Percentiles rank a stretch among this genome's conserved stretches.
phyloP scores from a whole-genome alignment of 306 rosid species.

The Boehmeria nivea region DNA sequence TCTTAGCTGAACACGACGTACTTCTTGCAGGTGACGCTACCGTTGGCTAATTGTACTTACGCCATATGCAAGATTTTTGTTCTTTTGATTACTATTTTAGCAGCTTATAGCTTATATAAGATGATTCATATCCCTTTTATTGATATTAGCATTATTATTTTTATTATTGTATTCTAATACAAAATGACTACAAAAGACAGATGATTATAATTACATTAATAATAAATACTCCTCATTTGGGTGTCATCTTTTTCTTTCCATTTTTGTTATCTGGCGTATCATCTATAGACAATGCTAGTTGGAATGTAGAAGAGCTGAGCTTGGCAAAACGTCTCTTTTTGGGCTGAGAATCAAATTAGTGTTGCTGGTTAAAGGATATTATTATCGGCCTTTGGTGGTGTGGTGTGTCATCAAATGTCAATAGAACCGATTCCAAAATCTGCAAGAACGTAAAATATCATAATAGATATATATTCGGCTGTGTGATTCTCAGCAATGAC shows the following conservation, averaged over 20 bases:
- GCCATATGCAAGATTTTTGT: slow-evolving; percentile 8
- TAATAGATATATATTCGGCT: no score
- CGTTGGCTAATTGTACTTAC: slow-evolving; percentile 21
- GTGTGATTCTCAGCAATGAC: no score
- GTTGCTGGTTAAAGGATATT: no score
- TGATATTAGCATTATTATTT: neutral
- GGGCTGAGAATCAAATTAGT: no score
- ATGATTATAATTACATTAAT: slow-evolving; percentile 2
- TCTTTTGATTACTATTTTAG: slow-evolving; percentile 4
- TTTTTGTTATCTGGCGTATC: no score
- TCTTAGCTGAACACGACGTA: neutral
- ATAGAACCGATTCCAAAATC: no score
- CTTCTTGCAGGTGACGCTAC: slow-evolving; percentile 24
- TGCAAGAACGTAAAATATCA: no score
- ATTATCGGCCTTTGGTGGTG: no score
- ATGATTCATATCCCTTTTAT: slow-evolving; percentile 7
- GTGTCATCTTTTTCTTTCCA: no score
- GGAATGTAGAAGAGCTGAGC: no score
- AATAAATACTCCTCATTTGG: neutral
- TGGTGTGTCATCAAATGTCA: no score
- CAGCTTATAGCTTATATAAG: slow-evolving; percentile 19
- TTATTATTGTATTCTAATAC: slow-evolving; percentile 5
- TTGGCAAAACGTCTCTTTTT: neutral
- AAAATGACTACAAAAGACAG: neutral
- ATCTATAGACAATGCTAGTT: no score